phyloP scores from a whole-genome alignment of 2,329 filamentous ascomycete genomes.

The Chrysoporthe deuterocubensis region DNA sequence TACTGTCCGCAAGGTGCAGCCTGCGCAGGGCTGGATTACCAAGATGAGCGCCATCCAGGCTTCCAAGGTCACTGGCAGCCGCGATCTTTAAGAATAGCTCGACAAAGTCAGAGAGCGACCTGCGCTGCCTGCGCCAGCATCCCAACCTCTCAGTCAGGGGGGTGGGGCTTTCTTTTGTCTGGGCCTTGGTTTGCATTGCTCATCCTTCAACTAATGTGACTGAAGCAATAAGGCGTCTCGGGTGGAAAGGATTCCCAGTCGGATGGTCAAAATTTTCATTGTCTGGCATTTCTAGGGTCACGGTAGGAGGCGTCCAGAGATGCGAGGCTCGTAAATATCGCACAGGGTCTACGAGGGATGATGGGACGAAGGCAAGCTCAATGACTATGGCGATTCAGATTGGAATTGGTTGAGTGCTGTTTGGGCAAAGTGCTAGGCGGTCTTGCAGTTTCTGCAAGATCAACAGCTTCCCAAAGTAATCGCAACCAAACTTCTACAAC shows the following conservation, averaged over 20 bases:
- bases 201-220: not conserved
- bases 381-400: not conserved
- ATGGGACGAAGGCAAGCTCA: not conserved
- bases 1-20: constrained; percentile 91
- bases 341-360: not conserved
- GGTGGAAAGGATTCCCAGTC: not conserved
- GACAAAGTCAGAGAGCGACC: not conserved
- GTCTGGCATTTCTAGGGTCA: not conserved
- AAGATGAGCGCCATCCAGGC: constrained; percentile 98
- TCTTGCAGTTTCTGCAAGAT: not conserved
- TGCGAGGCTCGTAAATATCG: not conserved
- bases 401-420: not conserved
- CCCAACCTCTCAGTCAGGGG: no score
- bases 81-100: constrained; percentile 47
- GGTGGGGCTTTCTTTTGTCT: not conserved
- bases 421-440: not conserved
- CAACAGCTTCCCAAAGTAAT: not conserved
- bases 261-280: not conserved
- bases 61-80: constrained; percentile 76
- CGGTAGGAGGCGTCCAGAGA: constrained; percentile 8
- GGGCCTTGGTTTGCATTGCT: no score
- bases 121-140: not conserved
- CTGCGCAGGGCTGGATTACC: constrained; percentile 84
- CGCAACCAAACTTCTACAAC: not conserved
- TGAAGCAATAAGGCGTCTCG: constrained; percentile 5